Evolutionary conservation across 371 early-diverging fungal species (phyloP).

Genomic region (Rhizopus sp.): DNA sequence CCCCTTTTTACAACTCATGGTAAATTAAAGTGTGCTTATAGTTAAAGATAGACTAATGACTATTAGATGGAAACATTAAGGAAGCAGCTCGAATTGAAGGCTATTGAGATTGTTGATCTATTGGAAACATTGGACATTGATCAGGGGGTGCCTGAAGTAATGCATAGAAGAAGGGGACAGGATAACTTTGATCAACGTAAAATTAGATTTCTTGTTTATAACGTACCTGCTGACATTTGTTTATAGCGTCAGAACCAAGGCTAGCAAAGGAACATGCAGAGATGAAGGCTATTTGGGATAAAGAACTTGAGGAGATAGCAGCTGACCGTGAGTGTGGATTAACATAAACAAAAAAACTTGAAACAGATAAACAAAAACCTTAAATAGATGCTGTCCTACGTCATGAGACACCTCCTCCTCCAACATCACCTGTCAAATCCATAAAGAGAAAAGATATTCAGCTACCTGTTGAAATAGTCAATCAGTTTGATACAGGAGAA

Average conservation of each 20-base stretch:
- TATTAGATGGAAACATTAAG: constrained; percentile 56
- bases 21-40: constrained; percentile 17
- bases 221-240: background rate
- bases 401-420: constrained; percentile 44
- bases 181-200: constrained; percentile 52
- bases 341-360: background rate
- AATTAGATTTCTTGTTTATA: background rate
- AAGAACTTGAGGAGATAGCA: constrained; percentile 38
- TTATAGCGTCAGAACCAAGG: constrained; percentile 36
- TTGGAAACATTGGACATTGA: constrained; percentile 31
- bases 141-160: constrained; percentile 41
- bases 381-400: constrained; percentile 6
- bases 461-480: constrained; percentile 32
- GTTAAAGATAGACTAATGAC: background rate
- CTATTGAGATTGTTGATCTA: constrained; percentile 42
- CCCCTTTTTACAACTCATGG: constrained; percentile 65
- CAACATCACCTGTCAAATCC: constrained; percentile 41
- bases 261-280: constrained; percentile 39
- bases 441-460: constrained; percentile 29
- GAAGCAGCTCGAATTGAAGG: constrained; percentile 55
- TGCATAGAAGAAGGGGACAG: constrained; percentile 42
- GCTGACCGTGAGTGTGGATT: constrained; percentile 31
- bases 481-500: constrained; percentile 49
- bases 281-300: constrained; percentile 43
- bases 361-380: background rate